Conservation (phyloP, 75 land plant species). For the Pseudotsuga menziesii region DNA sequence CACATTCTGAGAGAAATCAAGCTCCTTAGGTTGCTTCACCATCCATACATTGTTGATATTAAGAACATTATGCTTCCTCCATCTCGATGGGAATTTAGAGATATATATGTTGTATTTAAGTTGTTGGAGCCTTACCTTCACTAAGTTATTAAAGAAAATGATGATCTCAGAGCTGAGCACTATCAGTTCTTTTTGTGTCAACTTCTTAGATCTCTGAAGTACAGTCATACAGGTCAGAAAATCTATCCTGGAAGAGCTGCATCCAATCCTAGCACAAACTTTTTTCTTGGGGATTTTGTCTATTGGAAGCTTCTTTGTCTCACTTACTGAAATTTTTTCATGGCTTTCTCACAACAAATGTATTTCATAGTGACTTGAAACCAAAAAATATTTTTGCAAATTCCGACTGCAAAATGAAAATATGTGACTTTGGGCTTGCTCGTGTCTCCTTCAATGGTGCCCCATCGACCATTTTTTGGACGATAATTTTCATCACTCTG, state of each 20-base stretch:
- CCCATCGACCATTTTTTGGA: conserved; percentile 93
- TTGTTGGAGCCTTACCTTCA: conserved; percentile 95
- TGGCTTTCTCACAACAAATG: conserved; percentile 62
- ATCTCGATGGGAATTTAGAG: conserved; percentile 79
- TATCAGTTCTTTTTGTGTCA: conserved; percentile 70
- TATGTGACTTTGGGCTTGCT: conserved; percentile 97
- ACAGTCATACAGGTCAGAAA: conserved; percentile 41
- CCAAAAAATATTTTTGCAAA: conserved; percentile 93
- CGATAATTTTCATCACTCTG: conserved; percentile 41
- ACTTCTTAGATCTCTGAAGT: conserved; percentile 64
- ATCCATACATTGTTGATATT: conserved; percentile 89
- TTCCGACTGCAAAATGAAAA: conserved; percentile 90
- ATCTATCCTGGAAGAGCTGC: background rate
- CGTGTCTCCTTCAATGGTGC: conserved; percentile 88
- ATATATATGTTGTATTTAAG: conserved; percentile 93
- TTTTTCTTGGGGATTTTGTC: background rate
- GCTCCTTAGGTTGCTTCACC: conserved; percentile 58
- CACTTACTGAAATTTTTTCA: background rate
- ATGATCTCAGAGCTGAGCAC: conserved; percentile 63
- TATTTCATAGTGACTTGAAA: conserved; percentile 87
- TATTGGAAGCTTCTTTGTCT: background rate
- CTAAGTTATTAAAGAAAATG: conserved; percentile 79
- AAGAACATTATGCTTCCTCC: conserved; percentile 93
- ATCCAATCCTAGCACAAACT: background rate
- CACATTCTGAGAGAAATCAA: conserved; percentile 73